These are phyloP conservation scores for Crithidia brevicula DNA, from an alignment of 208 protist genomes.

Conservation along the genomic window DNA sequence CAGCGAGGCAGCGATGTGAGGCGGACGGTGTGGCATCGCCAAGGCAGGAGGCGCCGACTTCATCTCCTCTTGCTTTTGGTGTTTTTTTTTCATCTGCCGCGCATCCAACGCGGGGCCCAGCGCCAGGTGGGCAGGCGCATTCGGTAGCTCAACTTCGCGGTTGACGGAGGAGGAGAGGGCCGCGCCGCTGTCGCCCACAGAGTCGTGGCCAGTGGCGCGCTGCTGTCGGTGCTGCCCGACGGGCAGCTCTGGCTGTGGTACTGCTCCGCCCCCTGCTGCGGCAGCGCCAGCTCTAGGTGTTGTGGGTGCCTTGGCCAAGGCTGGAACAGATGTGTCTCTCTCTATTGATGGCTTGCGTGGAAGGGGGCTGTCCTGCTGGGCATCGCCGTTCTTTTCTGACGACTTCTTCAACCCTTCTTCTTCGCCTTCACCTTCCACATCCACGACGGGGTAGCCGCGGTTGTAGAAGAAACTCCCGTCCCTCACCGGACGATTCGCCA, in stretches of 20 bases:
- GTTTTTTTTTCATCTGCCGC: not conserved
- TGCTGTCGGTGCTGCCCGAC: not conserved
- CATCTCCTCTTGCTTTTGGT: slow-evolving; percentile 5
- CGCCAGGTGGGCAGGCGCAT: not conserved
- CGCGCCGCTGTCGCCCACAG: not conserved
- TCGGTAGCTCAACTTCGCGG: slow-evolving; percentile 32
- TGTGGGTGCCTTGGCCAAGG: not conserved
- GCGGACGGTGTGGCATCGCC: not conserved
- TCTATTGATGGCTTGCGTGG: not conserved
- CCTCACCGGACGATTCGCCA: no score
- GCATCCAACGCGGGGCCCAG: no score
- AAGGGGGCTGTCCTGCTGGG: slow-evolving; percentile 12
- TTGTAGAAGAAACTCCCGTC: slow-evolving; percentile 7
- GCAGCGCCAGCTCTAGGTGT: not conserved
- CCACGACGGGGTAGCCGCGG: slow-evolving; percentile 8
- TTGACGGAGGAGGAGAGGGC: slow-evolving; percentile 13
- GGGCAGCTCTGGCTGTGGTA: no score
- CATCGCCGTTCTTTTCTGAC: not conserved
- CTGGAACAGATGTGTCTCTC: not conserved
- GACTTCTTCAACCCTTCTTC: no score
- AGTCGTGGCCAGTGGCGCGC: not conserved
- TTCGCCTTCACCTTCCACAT: not conserved
- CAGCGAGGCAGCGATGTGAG: not conserved
- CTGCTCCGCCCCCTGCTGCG: no score
- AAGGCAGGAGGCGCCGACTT: not conserved